phyloP scores from a whole-genome alignment of 139 green algal genomes.

The Volvox reticuliferus region DNA sequence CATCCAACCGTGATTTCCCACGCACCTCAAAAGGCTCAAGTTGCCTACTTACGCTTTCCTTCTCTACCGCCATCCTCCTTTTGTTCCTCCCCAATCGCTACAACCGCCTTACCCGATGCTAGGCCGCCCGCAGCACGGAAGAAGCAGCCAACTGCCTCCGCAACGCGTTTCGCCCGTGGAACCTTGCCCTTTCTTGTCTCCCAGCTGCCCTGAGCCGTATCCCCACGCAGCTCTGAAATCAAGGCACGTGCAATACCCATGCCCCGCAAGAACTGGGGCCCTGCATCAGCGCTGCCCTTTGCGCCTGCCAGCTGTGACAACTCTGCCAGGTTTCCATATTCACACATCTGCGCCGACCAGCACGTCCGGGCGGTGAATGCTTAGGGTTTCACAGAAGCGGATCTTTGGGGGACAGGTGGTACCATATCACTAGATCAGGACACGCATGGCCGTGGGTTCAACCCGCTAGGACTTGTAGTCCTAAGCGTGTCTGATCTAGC shows the following conservation, averaged over 20 bases:
- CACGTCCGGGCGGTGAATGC: no score
- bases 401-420: no score
- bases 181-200: background rate
- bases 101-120: conserved; percentile 13
- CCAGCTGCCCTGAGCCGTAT: background rate
- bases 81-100: background rate
- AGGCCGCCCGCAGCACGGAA: conserved; percentile 65
- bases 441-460: no score
- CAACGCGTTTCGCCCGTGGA: conserved; percentile 37
- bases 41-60: no score
- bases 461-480: no score
- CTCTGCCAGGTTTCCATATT: conserved; percentile 51
- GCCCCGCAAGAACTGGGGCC: conserved; percentile 60
- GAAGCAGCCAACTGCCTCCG: conserved; percentile 62
- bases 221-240: conserved; percentile 33
- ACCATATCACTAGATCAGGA: no score
- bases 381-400: no score
- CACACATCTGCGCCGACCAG: conserved; percentile 12
- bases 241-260: conserved; percentile 55
- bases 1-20: no score
- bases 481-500: no score
- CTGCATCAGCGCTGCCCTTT: conserved; percentile 39
- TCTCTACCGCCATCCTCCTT: no score
- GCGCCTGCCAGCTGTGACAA: conserved; percentile 52
- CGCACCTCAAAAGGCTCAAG: no score